Evolutionary conservation across 169 alveolate genomes (phyloP), one percentile per base, ranked within the genome.

Genomic region (Plasmodium gallinaceum): DNA sequence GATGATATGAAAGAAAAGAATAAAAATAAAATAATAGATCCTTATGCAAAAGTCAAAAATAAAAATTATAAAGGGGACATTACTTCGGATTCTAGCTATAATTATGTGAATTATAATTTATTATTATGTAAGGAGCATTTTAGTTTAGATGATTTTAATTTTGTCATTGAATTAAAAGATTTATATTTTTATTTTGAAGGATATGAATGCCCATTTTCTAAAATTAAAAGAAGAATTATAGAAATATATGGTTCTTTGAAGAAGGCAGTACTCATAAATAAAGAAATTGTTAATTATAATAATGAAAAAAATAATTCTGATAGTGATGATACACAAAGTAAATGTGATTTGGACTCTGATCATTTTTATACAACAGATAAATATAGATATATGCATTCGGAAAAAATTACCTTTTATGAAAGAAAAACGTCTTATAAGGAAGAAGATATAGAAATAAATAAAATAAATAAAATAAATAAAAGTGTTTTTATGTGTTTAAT

Each of bases 141-240:
- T 46, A 70, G 69, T 14, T 9, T 86, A 64, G 68, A 70, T 42
- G 92, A 86, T 86, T 86, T 86, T 57, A 72, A 86, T 16, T 86
- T 86, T 71, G 92, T 57, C 37, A 46, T 86, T 32, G 92, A 86
- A 62, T 9, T 69, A 39, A 86, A 71, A 52, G 92, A 86, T 24
- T 32, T 86, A 20, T 86, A 86, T 52, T 86, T 61, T 18, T 86
- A 86, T 54, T 86, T 86, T 54, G 92, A 86, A 73, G 92, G 92
- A 0, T 71, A 16, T 0, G 88, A 86, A 22, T 86, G 92, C 52
- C 78, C 92, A 1, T 72, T 70, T 61, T 70, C 92, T 0, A 86
- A 86, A 86, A 86, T 86, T 18, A 86, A 86, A 71, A 60, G 92
- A 65, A 86, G 92, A 71, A 86, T 86, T 42, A 64, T 86, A 51